Base-by-base conservation (phyloP, 768 basidiomycete genomes). In the Tulasnella sp. region DNA sequence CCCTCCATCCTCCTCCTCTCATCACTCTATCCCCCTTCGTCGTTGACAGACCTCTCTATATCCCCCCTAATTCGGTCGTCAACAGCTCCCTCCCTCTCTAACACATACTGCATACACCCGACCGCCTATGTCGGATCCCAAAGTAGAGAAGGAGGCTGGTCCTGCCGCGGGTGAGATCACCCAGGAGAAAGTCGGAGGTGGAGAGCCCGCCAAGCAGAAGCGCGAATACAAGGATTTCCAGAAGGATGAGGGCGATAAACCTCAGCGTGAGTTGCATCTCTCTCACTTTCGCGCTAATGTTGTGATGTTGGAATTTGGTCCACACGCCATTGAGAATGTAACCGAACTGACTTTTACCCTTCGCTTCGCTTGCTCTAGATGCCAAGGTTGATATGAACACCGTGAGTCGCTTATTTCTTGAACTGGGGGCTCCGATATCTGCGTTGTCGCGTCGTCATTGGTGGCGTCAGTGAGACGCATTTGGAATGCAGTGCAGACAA, bases 221-320 rank as follows among this genome's bases (percentile, higher is more conserved):
- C 79, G 87, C 74, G 85, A 87, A 75, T 91, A 91, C 77, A 91
- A 86, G 77, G 88, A 89, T 44, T 86, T 89, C 60, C 80, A 79
- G 61, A 84, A 90, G 68, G 86, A 87, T 1, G 75, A 82, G 51
- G 77, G 81, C 54, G 80, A 80, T 65, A 73, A 83, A 44, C 79
- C 82, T 58, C 84, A 3, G 26, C 38, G 10, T 32, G 13, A 23
- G 38, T 42, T 15, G 29, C 17, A 21, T 1, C 29, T n/a, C 21
- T 29, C 23, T 21, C 38, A 34, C 52, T 23, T 54, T 29, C 29
- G 29, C 30, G 17, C 38, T 54, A 19, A 41, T 17, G 52, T 17
- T 19, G 41, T 11, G 11, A n/a, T 43, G 11, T 43, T 43, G 11
- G 41, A n/a, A 11, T 19, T 43, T 43, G 11, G n/a, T 11, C 11